Evolutionary conservation across 1,139 yeast species (phyloP).

Genomic region (Geotrichum histeridarum): DNA sequence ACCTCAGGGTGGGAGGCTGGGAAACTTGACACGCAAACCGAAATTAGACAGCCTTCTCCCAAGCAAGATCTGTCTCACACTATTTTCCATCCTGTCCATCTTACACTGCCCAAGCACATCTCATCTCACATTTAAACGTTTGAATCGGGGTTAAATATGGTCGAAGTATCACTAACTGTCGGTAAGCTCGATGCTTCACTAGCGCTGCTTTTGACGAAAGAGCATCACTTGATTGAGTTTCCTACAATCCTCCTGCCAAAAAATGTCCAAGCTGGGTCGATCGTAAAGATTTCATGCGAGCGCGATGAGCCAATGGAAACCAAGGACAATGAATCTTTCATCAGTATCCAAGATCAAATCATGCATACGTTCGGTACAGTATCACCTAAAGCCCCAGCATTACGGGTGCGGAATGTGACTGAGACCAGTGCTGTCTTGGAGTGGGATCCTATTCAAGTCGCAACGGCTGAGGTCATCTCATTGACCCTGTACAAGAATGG

Average conservation of each 20-base stretch:
- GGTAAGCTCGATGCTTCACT: slow-evolving; percentile 94
- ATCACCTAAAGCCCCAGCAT: slow-evolving; percentile 68
- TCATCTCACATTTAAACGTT: neutral
- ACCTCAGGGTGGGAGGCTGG: neutral
- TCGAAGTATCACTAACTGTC: slow-evolving; percentile 85
- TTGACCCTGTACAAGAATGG: slow-evolving; percentile 76
- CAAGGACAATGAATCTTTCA: slow-evolving; percentile 55
- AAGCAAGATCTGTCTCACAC: neutral
- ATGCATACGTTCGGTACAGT: slow-evolving; percentile 65
- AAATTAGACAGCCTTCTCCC: neutral
- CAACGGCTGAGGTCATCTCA: slow-evolving; percentile 75
- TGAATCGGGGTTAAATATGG: slow-evolving; percentile 43
- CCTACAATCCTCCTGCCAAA: slow-evolving; percentile 90
- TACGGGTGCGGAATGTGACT: slow-evolving; percentile 71
- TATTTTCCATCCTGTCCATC: neutral
- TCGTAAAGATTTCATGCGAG: slow-evolving; percentile 78
- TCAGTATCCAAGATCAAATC: slow-evolving; percentile 66
- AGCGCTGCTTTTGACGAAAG: slow-evolving; percentile 83
- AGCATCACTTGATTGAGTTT: slow-evolving; percentile 91
- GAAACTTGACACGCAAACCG: neutral
- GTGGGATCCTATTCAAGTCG: slow-evolving; percentile 84
- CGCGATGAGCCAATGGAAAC: slow-evolving; percentile 68
- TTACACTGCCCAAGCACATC: neutral
- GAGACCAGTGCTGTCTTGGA: slow-evolving; percentile 93
- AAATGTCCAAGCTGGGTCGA: slow-evolving; percentile 91